A percentile compares a stretch with the other conserved stretches of the same genome.
These are phyloP conservation scores for Kurtzmaniella cleridarum DNA, from an alignment of 805 yeast species.

Conservation along the genomic window DNA sequence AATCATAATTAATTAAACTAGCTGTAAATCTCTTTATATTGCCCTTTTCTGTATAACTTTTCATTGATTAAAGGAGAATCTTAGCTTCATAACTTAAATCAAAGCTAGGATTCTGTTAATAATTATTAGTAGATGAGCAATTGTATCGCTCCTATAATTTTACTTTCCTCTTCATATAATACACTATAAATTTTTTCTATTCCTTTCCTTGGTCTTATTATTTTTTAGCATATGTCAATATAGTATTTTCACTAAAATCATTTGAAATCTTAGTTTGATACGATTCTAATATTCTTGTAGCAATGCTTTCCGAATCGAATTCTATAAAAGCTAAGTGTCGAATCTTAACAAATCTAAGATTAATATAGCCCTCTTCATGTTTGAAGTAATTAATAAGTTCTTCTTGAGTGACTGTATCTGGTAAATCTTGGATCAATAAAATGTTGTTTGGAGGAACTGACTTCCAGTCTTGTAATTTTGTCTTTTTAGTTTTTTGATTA, in stretches of 20 bases:
- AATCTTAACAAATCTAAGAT: slow-evolving; percentile 59
- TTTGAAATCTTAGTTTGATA: slow-evolving; percentile 5
- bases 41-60: too few species aligned
- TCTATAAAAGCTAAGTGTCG: slow-evolving; percentile 79
- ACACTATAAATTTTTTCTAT: too few species aligned
- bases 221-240: slow-evolving; percentile 32
- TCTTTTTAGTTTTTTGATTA: slow-evolving; percentile 11
- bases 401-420: slow-evolving; percentile 21
- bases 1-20: too few species aligned
- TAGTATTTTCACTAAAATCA: slow-evolving; percentile 16
- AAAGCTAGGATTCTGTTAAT: too few species aligned
- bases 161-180: too few species aligned
- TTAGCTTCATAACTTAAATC: too few species aligned
- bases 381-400: slow-evolving; percentile 34
- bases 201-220: slow-evolving; percentile 6
- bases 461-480: slow-evolving; percentile 15
- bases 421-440: slow-evolving; percentile 59
- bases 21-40: too few species aligned
- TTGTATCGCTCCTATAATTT: too few species aligned
- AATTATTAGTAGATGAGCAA: too few species aligned
- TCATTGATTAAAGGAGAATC: too few species aligned
- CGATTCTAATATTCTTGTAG: slow-evolving; percentile 31
- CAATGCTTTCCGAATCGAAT: slow-evolving; percentile 50
- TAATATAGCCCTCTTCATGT: slow-evolving; percentile 54
- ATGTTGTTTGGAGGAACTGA: slow-evolving; percentile 62